These are phyloP conservation scores for Krasilnikovozyma curviuscula DNA, from an alignment of 768 basidiomycete genomes.

Conservation along the genomic window DNA sequence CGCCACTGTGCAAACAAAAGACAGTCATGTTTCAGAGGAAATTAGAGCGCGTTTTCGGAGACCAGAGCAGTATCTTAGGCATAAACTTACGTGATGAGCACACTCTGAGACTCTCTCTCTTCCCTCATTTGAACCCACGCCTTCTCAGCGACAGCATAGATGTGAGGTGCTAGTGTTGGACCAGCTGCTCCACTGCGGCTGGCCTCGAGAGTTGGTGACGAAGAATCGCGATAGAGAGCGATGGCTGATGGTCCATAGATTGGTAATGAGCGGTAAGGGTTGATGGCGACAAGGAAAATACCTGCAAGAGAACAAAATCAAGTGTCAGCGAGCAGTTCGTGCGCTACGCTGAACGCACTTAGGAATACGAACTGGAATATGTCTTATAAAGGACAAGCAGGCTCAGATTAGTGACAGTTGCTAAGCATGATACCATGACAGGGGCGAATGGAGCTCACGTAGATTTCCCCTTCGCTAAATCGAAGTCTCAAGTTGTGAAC, in stretches of 20 bases:
- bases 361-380: conserved; percentile 39
- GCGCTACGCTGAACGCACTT: not conserved
- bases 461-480: conserved; percentile 79
- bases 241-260: conserved; percentile 76
- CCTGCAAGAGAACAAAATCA: conserved; percentile 21
- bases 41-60: not conserved
- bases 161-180: conserved; percentile 87
- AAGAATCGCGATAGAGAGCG: conserved; percentile 37
- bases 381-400: conserved; percentile 35
- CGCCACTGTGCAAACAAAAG: conserved; percentile 42
- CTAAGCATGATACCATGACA: not conserved
- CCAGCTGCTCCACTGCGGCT: too few relatives aligned
- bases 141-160: conserved; percentile 89
- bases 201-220: too few relatives aligned
- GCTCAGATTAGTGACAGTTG: not conserved
- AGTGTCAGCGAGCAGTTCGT: not conserved
- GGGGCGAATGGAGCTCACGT: conserved; percentile 36
- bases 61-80: not conserved
- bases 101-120: conserved; percentile 90
- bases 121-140: conserved; percentile 99
- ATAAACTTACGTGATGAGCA: conserved; percentile 77
- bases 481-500: conserved; percentile 89
- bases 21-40: not conserved
- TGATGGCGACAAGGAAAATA: conserved; percentile 92
- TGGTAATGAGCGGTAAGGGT: conserved; percentile 82